Evolutionary conservation across 768 basidiomycete species (phyloP).

Genomic region (Filobasidium wieringae): DNA sequence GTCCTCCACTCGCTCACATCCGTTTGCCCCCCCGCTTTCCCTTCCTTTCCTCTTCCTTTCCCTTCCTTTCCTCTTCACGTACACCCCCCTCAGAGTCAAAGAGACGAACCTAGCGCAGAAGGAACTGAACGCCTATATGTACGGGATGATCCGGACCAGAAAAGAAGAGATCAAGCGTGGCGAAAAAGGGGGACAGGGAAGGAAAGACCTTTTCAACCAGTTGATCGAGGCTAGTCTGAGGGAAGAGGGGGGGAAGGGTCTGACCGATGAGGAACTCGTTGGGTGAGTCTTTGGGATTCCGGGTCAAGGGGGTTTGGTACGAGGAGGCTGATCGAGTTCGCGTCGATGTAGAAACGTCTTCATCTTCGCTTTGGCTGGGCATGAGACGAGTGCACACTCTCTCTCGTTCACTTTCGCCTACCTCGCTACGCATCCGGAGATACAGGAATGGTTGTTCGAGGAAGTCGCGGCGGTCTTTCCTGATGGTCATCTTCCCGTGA

Average conservation of each 20-base stretch:
- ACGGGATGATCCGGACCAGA: conserved; percentile 8
- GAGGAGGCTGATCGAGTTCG: background rate
- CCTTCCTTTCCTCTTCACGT: no score
- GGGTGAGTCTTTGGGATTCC: no score
- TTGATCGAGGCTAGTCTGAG: conserved; percentile 15
- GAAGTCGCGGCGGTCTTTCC: conserved; percentile 21
- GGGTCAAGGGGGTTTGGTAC: conserved; percentile 12
- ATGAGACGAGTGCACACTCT: conserved; percentile 30
- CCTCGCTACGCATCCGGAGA: conserved; percentile 28
- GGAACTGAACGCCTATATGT: conserved; percentile 12
- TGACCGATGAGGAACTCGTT: conserved; percentile 21
- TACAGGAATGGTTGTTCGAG: conserved; percentile 26
- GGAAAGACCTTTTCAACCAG: conserved; percentile 13
- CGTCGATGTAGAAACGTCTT: conserved; percentile 13
- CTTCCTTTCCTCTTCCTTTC: no score
- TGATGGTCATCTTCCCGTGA: conserved; percentile 10
- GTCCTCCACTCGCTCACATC: background rate
- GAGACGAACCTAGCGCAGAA: background rate
- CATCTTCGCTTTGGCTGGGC: conserved; percentile 23
- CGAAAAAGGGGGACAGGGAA: background rate
- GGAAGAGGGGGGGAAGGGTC: conserved; percentile 6
- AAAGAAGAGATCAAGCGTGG: conserved; percentile 5
- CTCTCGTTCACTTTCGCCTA: conserved; percentile 28
- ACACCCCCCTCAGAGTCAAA: conserved; percentile 2
- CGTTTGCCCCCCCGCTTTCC: no score